Percentiles rank a stretch among this genome's conserved stretches.
These are phyloP conservation scores for Cercospora sp. DNA, from an alignment of 2,329 filamentous ascomycete genomes.

Conservation along the genomic window DNA sequence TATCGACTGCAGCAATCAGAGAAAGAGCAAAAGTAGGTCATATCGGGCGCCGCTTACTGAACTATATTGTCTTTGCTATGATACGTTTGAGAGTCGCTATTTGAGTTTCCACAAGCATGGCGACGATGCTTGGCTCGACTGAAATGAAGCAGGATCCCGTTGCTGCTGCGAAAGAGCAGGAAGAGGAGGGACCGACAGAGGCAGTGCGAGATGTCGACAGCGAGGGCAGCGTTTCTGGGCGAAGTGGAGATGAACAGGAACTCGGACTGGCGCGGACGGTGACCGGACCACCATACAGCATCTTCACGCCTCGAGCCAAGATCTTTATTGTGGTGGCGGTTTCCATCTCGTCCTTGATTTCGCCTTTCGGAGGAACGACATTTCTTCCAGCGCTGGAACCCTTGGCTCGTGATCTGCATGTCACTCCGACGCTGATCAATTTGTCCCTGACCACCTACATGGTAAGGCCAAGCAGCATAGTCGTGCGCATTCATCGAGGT, in stretches of 20 bases:
- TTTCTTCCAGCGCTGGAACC: slow-evolving; percentile 57
- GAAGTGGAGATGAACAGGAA: not conserved
- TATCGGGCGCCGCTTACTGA: not conserved
- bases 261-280: slow-evolving; percentile 20
- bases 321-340: slow-evolving; percentile 33
- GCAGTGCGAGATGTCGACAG: not conserved
- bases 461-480: slow-evolving; percentile 31
- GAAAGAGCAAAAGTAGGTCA: not conserved
- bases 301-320: slow-evolving; percentile 32
- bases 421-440: slow-evolving; percentile 48
- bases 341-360: slow-evolving; percentile 34
- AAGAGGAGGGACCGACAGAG: not conserved
- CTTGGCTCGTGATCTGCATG: slow-evolving; percentile 51
- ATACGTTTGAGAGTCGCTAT: not conserved
- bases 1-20: slow-evolving; percentile 3
- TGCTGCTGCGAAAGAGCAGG: not conserved
- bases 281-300: slow-evolving; percentile 31
- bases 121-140: not conserved
- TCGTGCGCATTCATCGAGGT: not conserved
- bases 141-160: not conserved
- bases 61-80: not conserved
- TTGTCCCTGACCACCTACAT: slow-evolving; percentile 61
- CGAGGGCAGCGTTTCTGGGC: not conserved
- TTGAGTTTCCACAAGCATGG: not conserved
- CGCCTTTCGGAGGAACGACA: slow-evolving; percentile 44